Evolutionary conservation across 2,329 filamentous ascomycete genomes (phyloP).

Genomic region (Xylaria sp.): DNA sequence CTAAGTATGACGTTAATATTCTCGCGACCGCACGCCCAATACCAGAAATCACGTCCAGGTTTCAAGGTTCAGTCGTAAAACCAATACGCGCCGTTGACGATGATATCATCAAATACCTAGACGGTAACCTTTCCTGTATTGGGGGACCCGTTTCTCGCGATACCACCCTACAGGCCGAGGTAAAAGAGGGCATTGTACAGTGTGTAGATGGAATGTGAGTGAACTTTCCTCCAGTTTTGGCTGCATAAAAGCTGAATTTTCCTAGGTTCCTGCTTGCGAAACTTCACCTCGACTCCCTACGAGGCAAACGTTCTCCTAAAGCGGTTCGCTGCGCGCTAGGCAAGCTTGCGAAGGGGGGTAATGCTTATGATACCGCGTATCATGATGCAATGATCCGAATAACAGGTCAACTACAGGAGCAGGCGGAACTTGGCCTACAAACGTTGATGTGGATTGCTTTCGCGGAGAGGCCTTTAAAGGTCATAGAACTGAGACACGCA

Average conservation of each 20-base stretch:
- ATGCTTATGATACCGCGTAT: slow-evolving; percentile 49
- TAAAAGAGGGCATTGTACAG: slow-evolving; percentile 34
- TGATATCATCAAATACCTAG: slow-evolving; percentile 43
- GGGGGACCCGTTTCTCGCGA: slow-evolving; percentile 28
- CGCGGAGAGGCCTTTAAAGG: slow-evolving; percentile 43
- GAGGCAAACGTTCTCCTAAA: slow-evolving; percentile 40
- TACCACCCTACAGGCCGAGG: slow-evolving; percentile 29
- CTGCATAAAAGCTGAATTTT: slow-evolving; percentile 4
- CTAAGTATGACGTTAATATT: slow-evolving; percentile 30
- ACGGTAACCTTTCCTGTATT: slow-evolving; percentile 32
- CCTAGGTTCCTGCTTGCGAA: slow-evolving; percentile 49
- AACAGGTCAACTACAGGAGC: slow-evolving; percentile 41
- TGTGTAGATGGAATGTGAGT: slow-evolving; percentile 41
- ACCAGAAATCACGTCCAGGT: slow-evolving; percentile 30
- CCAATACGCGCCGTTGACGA: slow-evolving; percentile 43
- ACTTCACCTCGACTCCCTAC: slow-evolving; percentile 45
- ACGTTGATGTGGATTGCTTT: slow-evolving; percentile 49
- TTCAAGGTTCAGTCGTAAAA: slow-evolving; percentile 15
- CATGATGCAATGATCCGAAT: slow-evolving; percentile 49
- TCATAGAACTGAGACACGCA: slow-evolving; percentile 48
- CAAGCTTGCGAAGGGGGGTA: slow-evolving; percentile 39
- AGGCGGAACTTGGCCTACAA: slow-evolving; percentile 45
- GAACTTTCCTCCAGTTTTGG: not conserved
- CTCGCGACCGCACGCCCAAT: slow-evolving; percentile 36
- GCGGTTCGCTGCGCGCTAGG: slow-evolving; percentile 42